Evolutionary conservation across 1,284 basidiomycete genomes (phyloP).

Genomic region (Ustilago shanxiensis): DNA sequence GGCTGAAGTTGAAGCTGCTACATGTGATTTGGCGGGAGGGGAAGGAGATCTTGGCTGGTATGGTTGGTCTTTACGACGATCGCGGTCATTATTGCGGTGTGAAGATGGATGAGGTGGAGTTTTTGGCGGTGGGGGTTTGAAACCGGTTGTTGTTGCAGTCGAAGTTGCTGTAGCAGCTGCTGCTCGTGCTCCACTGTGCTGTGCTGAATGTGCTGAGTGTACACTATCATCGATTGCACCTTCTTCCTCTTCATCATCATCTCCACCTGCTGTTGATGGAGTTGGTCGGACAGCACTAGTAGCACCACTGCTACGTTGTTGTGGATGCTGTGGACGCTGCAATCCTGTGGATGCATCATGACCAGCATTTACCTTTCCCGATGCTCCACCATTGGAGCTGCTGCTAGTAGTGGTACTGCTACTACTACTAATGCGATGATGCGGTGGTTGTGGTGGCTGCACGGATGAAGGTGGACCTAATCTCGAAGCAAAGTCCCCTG

Average conservation of each 20-base stretch:
- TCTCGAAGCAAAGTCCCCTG: neutral
- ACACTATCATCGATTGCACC: slow-evolving; percentile 37
- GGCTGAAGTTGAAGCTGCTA: neutral
- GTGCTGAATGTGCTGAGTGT: neutral
- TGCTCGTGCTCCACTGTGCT: neutral
- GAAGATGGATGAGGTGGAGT: slow-evolving; percentile 22
- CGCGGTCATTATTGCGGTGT: slow-evolving; percentile 9
- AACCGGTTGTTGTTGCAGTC: too few species aligned
- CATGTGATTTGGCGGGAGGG: neutral
- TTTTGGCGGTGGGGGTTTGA: slow-evolving; percentile 27
- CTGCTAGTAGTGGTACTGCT: neutral
- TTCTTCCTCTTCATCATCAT: slow-evolving; percentile 50
- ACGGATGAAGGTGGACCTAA: neutral
- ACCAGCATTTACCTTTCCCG: neutral
- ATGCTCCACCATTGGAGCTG: neutral
- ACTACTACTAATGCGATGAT: neutral
- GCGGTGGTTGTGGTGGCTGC: neutral
- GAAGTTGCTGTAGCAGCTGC: too few species aligned
- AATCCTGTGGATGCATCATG: neutral
- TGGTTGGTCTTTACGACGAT: slow-evolving; percentile 10
- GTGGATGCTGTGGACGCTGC: neutral
- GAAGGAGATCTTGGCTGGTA: slow-evolving; percentile 33
- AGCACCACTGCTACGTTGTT: slow-evolving; percentile 3
- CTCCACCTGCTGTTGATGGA: neutral
- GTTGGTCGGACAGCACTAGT: neutral